Conservation (phyloP, 1,284 basidiomycete species). For the Serendipita sp. region DNA sequence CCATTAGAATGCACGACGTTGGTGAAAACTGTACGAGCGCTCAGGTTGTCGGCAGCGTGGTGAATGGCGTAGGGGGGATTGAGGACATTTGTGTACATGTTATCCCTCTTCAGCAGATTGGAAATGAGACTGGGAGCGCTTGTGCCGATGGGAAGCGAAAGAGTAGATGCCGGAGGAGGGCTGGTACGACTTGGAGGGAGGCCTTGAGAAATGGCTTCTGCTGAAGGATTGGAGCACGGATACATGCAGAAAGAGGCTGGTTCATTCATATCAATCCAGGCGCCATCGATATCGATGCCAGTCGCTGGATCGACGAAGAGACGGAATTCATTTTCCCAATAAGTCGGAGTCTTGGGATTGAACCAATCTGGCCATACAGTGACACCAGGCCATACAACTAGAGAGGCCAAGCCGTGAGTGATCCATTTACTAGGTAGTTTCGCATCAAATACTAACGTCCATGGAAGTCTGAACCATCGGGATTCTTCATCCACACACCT, state of each 20-base stretch:
- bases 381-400: too few species aligned
- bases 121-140: constrained; percentile 10
- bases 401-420: too few species aligned
- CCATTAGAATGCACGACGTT: constrained; percentile 48
- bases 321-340: too few species aligned
- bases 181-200: neutral
- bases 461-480: constrained; percentile 43
- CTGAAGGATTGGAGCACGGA: neutral
- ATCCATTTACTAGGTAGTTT: too few species aligned
- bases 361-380: too few species aligned
- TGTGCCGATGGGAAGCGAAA: constrained; percentile 20
- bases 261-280: constrained; percentile 47
- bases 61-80: constrained; percentile 44
- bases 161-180: constrained; percentile 20
- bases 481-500: constrained; percentile 43
- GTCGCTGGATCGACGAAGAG: constrained; percentile 40
- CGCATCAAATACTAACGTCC: constrained; percentile 20
- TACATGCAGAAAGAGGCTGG: neutral
- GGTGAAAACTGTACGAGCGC: constrained; percentile 19
- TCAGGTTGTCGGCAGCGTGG: constrained; percentile 29
- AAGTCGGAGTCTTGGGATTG: too few species aligned
- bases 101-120: constrained; percentile 17
- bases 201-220: neutral
- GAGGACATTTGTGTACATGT: constrained; percentile 23
- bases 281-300: constrained; percentile 54